Evolutionary conservation across 768 basidiomycete species (phyloP).

Genomic region (Calocera cornea): DNA sequence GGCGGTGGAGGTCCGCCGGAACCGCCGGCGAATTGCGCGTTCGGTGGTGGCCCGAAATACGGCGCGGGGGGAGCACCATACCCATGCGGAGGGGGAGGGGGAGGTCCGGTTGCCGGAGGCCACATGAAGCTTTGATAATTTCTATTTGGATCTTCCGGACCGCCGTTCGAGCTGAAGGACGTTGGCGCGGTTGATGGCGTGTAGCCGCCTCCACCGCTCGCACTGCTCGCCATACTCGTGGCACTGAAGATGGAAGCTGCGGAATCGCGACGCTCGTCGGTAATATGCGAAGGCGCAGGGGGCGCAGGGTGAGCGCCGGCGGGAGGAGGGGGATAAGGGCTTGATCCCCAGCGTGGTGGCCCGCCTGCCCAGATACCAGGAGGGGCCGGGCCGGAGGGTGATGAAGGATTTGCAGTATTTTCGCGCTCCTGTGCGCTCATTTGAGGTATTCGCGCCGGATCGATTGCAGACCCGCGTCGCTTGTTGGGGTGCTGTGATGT

Average conservation of each 20-base stretch:
- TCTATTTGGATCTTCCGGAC: constrained; percentile 2
- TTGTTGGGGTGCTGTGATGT: constrained; percentile 51
- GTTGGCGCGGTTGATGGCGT: constrained; percentile 7
- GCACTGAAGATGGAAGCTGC: constrained; percentile 40
- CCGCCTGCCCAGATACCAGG: constrained; percentile 9
- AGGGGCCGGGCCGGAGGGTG: constrained; percentile 5
- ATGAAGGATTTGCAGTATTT: constrained; percentile 56
- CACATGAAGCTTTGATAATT: neutral
- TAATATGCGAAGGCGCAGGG: constrained; percentile 31
- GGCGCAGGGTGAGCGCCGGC: constrained; percentile 20
- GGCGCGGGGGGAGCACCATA: neutral
- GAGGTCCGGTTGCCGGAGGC: neutral
- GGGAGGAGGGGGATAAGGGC: neutral
- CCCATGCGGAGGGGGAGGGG: neutral
- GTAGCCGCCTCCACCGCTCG: constrained; percentile 3
- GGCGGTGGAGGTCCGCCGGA: neutral
- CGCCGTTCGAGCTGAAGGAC: constrained; percentile 36
- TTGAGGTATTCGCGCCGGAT: constrained; percentile 61
- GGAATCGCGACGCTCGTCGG: constrained; percentile 59
- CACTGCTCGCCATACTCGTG: neutral
- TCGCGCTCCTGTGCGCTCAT: constrained; percentile 66
- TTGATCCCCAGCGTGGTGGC: neutral
- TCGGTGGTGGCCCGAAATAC: neutral
- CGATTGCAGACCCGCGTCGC: constrained; percentile 70
- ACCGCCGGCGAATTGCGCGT: neutral